phyloP scores from a whole-genome alignment of 306 rosid species.

The Echinosophora koreensis region DNA sequence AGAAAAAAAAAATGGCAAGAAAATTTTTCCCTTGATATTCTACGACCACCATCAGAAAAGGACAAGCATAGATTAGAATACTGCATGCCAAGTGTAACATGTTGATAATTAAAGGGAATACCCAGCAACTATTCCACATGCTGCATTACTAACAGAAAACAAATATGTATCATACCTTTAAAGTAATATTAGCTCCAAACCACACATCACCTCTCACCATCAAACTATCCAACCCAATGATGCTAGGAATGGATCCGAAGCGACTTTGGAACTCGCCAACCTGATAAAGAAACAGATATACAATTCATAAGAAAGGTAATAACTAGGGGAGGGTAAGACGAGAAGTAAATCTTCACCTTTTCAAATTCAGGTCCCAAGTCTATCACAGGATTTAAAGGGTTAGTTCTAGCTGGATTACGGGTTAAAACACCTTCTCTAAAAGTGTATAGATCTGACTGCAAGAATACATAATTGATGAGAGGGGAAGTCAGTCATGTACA shows the following conservation, averaged over 20 bases:
- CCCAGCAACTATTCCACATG: conserved; percentile 23
- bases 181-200: conserved; percentile 72
- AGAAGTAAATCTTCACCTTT: conserved; percentile 56
- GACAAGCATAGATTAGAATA: conserved; percentile 1
- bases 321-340: conserved; percentile 1
- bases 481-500: not conserved
- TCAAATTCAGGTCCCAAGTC: conserved; percentile 81
- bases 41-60: not conserved
- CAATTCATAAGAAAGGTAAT: conserved; percentile 18
- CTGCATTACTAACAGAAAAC: conserved; percentile 1
- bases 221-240: conserved; percentile 72
- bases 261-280: conserved; percentile 68
- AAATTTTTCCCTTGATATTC: no score
- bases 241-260: conserved; percentile 72
- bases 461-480: conserved; percentile 37
- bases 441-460: conserved; percentile 79
- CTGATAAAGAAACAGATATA: conserved; percentile 54
- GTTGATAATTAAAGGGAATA: conserved; percentile 1
- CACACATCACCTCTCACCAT: conserved; percentile 79
- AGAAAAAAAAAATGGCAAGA: no score
- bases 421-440: conserved; percentile 61
- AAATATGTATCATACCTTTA: conserved; percentile 63
- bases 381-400: conserved; percentile 66
- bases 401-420: conserved; percentile 70
- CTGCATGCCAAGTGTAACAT: not conserved